phyloP scores from a whole-genome alignment of 257 asterid genomes.

The Capsicum rhomboideum region DNA sequence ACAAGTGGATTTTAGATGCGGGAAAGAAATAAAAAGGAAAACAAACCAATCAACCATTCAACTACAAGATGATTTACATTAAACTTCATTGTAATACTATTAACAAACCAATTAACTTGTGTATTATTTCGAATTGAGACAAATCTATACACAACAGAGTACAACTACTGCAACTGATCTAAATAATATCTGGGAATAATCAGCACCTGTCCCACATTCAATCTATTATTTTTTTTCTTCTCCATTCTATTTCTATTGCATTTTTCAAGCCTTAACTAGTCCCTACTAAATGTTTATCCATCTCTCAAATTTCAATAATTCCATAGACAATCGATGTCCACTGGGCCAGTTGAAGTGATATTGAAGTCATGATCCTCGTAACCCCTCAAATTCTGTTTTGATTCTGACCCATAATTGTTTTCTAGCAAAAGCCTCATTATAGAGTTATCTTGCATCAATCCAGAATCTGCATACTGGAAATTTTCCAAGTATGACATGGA shows the following conservation, averaged over 20 bases:
- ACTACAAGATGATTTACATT: background rate
- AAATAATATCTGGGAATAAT: background rate
- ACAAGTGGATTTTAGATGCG: background rate
- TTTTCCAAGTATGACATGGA: background rate
- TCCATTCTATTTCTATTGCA: background rate
- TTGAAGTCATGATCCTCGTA: constrained; percentile 15
- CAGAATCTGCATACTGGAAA: background rate
- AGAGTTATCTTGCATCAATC: background rate
- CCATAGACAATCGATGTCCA: constrained; percentile 29
- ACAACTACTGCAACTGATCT: background rate
- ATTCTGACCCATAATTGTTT: background rate
- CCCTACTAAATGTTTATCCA: background rate
- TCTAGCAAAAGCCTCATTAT: constrained; percentile 5
- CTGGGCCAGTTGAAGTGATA: constrained; percentile 18
- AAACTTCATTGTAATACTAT: background rate
- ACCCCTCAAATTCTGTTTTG: constrained; percentile 5
- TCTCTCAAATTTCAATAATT: constrained; percentile 14
- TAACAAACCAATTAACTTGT: background rate
- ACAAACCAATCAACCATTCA: background rate
- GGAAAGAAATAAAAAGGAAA: background rate
- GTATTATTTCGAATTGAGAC: background rate
- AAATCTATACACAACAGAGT: background rate
- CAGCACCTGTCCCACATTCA: background rate
- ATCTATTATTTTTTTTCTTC: background rate
- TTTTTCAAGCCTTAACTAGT: background rate